Evolutionary conservation across 371 early-diverging fungal species (phyloP).

Genomic region (Catenaria anguillulae): DNA sequence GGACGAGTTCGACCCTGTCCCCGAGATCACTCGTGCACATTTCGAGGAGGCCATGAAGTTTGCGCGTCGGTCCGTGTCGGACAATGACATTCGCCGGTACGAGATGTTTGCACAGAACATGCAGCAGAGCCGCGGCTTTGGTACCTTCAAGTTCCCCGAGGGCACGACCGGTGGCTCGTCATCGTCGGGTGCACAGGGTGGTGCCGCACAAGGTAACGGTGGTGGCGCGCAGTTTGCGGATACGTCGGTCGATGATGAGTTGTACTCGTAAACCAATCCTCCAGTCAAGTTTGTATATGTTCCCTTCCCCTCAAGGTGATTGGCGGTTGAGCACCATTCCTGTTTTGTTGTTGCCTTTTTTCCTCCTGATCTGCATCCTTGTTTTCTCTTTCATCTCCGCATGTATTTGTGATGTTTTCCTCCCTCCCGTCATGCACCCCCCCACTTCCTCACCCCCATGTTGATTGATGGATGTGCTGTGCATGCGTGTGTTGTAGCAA

Average conservation of each 20-base stretch:
- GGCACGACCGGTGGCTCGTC: slow-evolving; percentile 22
- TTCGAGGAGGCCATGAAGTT: slow-evolving; percentile 97
- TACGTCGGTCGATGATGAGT: slow-evolving; percentile 43
- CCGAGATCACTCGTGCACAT: slow-evolving; percentile 84
- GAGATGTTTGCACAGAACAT: slow-evolving; percentile 98
- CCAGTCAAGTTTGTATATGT: no score
- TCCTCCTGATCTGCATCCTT: no score
- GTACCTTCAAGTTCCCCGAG: slow-evolving; percentile 87
- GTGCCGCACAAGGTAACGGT: background rate
- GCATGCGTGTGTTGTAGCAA: no score
- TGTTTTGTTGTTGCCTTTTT: no score
- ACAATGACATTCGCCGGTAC: slow-evolving; percentile 95
- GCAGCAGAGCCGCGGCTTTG: slow-evolving; percentile 84
- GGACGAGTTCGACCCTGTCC: slow-evolving; percentile 55
- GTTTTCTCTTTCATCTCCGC: no score
- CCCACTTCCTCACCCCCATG: no score
- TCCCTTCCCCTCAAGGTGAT: no score
- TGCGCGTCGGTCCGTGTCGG: slow-evolving; percentile 93
- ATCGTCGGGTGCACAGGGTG: slow-evolving; percentile 13
- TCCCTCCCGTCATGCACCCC: no score
- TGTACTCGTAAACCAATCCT: slow-evolving; percentile 32
- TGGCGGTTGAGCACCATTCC: no score
- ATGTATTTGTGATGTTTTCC: no score
- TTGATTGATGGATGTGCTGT: no score
- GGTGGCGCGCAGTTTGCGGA: slow-evolving; percentile 21